phyloP scores from a whole-genome alignment of 345 rosid genomes.

The Balakata baccata region DNA sequence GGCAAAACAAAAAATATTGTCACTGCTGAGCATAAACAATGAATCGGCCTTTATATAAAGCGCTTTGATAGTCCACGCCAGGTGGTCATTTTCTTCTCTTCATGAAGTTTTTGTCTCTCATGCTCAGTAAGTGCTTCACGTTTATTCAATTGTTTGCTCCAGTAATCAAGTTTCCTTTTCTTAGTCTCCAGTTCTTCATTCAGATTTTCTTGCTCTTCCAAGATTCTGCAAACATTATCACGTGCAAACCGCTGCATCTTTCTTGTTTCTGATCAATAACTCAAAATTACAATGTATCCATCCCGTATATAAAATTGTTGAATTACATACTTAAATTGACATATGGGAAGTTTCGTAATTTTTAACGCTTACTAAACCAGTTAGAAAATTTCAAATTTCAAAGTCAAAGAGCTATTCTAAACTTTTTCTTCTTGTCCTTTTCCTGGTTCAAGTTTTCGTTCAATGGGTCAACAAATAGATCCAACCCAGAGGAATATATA shows the following conservation, averaged over 20 bases:
- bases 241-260: slow-evolving; percentile 70
- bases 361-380: background rate
- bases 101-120: slow-evolving; percentile 79
- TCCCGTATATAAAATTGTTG: background rate
- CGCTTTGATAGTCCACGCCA: background rate
- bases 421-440: background rate
- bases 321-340: background rate
- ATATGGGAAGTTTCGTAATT: background rate
- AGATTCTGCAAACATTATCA: slow-evolving; percentile 55
- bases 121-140: slow-evolving; percentile 75
- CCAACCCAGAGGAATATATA: background rate
- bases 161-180: slow-evolving; percentile 45
- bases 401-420: background rate
- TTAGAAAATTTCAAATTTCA: background rate
- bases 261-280: slow-evolving; percentile 59
- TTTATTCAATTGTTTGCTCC: slow-evolving; percentile 73
- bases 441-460: no score
- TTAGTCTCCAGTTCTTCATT: slow-evolving; percentile 57
- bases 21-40: slow-evolving; percentile 5
- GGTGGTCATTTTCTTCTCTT: slow-evolving; percentile 45
- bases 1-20: slow-evolving; percentile 22
- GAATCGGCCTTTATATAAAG: background rate
- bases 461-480: background rate
- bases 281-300: slow-evolving; percentile 1
- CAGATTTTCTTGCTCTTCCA: slow-evolving; percentile 63